Evolutionary conservation across 208 protist genomes (phyloP).

Genomic region (Crithidia mellificae): DNA sequence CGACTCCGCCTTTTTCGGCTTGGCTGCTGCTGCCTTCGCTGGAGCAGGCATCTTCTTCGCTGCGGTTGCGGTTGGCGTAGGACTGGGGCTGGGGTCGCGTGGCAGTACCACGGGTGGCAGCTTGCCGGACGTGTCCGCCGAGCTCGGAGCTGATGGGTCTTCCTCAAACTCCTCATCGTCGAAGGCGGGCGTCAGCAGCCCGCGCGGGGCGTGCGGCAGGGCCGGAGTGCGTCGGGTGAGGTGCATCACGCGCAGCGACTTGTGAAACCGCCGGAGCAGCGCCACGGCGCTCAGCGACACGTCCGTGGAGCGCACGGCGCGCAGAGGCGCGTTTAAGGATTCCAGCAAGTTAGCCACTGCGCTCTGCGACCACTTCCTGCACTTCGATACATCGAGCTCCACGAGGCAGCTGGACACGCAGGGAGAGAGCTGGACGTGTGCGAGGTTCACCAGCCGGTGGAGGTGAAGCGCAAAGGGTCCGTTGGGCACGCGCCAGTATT

Average conservation of each 20-base stretch:
- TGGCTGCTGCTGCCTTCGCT: neutral
- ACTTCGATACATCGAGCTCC: constrained; percentile 26
- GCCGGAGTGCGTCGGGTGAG: constrained; percentile 5
- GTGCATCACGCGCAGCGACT: constrained; percentile 30
- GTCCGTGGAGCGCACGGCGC: constrained; percentile 18
- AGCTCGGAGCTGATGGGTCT: neutral
- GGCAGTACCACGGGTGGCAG: neutral
- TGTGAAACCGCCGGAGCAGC: constrained; percentile 21
- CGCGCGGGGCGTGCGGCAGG: constrained; percentile 7
- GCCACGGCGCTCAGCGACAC: constrained; percentile 6
- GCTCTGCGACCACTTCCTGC: constrained; percentile 13
- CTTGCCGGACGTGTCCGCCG: neutral
- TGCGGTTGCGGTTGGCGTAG: neutral
- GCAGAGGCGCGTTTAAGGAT: constrained; percentile 15
- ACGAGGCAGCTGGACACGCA: constrained; percentile 7
- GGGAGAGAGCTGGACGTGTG: constrained; percentile 20
- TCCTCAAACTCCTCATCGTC: constrained; percentile 40
- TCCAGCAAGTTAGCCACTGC: constrained; percentile 11
- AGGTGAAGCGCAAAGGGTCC: constrained; percentile 21
- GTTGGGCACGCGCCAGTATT: constrained; percentile 16
- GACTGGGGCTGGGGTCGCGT: neutral
- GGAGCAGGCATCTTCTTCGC: neutral
- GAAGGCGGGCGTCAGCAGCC: neutral
- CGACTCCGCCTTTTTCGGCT: neutral
- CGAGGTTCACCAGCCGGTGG: constrained; percentile 16